A percentile compares a stretch with the other conserved stretches of the same genome.
Evolutionary conservation across 202 grass and related monocot species (phyloP).

Genomic region (Panicum virgatum): DNA sequence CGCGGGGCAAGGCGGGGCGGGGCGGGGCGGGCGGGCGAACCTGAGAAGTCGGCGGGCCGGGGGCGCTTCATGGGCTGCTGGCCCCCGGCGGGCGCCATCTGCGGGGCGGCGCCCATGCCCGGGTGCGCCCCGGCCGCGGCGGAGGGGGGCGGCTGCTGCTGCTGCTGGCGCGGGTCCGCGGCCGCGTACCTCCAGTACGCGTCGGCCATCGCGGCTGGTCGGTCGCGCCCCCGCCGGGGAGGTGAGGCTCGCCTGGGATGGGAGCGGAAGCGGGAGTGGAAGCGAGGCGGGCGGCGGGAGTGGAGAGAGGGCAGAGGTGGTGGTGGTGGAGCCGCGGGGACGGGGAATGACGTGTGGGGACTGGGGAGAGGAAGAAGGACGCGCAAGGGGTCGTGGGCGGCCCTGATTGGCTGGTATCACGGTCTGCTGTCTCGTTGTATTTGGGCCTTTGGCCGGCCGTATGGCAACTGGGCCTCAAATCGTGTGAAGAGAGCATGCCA

Average conservation of each 20-base stretch:
- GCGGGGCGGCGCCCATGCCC: not conserved
- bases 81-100: not conserved
- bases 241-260: not conserved
- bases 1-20: not conserved
- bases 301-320: not conserved
- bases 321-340: not conserved
- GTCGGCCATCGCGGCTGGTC: conserved; percentile 32
- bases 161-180: conserved; percentile 51
- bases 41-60: conserved; percentile 67
- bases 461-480: too few species aligned
- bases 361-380: not conserved
- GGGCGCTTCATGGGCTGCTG: conserved; percentile 67
- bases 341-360: conserved; percentile 3
- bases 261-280: too few species aligned
- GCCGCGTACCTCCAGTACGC: conserved; percentile 72
- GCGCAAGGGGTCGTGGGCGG: not conserved
- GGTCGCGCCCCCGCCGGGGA: too few species aligned
- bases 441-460: too few species aligned
- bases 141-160: not conserved
- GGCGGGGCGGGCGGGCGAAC: conserved; percentile 37
- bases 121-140: not conserved
- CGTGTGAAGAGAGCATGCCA: too few species aligned
- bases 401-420: too few species aligned
- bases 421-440: too few species aligned
- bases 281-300: not conserved